Conservation (phyloP, 768 basidiomycete species). For the Boletus fagicola region DNA sequence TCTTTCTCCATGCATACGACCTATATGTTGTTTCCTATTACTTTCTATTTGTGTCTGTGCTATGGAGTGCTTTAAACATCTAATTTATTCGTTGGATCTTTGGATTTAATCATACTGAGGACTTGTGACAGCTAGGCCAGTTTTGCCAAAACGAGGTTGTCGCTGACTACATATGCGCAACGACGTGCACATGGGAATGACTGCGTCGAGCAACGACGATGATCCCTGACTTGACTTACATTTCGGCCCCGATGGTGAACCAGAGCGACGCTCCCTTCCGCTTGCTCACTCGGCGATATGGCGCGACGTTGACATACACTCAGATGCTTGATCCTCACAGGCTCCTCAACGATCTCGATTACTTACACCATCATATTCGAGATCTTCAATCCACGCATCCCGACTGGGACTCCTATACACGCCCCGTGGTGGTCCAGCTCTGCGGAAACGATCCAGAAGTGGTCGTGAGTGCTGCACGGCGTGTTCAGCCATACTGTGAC, state of each 20-base stretch:
- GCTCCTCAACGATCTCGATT: conserved; percentile 61
- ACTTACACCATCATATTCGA: conserved; percentile 60
- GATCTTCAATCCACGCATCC: conserved; percentile 42
- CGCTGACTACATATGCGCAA: not conserved
- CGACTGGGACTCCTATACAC: conserved; percentile 23
- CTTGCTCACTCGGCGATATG: conserved; percentile 55
- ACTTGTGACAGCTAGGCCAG: not conserved
- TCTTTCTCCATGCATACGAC: not conserved
- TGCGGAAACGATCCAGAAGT: conserved; percentile 68
- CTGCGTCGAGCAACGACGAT: conserved; percentile 3
- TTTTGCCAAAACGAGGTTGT: not conserved
- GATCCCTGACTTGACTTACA: conserved; percentile 34
- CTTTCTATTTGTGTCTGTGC: conserved; percentile 18
- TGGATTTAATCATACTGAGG: not conserved
- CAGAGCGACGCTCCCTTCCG: conserved; percentile 80
- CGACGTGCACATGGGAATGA: not conserved
- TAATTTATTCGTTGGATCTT: conserved; percentile 18
- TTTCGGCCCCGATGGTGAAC: conserved; percentile 77
- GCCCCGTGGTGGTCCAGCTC: conserved; percentile 68
- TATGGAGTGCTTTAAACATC: conserved; percentile 3
- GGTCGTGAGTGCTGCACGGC: conserved; percentile 59
- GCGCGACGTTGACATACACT: conserved; percentile 67
- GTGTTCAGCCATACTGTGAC: conserved; percentile 59
- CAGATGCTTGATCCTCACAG: conserved; percentile 72
- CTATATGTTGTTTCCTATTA: conserved; percentile 1